These are phyloP conservation scores for Rubroboletus satanas DNA, from an alignment of 768 basidiomycete genomes.

Conservation along the genomic window DNA sequence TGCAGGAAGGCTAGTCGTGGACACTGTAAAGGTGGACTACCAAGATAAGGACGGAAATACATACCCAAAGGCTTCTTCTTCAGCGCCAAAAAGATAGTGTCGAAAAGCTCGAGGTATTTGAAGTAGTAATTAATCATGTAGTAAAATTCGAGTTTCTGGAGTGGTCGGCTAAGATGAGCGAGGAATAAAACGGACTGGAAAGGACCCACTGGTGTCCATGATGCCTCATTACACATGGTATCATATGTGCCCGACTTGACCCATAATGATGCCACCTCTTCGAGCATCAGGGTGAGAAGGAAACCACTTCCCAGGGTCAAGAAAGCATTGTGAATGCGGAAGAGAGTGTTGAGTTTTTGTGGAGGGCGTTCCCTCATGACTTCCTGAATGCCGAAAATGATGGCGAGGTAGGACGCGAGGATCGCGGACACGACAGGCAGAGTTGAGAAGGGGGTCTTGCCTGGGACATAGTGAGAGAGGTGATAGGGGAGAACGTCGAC, in stretches of 20 bases:
- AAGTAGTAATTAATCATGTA: constrained; percentile 99
- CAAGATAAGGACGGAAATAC: constrained; percentile 22
- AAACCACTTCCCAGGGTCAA: constrained; percentile 82
- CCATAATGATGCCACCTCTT: constrained; percentile 83
- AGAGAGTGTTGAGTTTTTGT: constrained; percentile 73
- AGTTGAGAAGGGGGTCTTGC: constrained; percentile 59
- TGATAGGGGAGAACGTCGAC: constrained; percentile 37
- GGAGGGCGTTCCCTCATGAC: constrained; percentile 78
- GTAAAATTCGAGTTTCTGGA: constrained; percentile 86
- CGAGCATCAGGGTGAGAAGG: constrained; percentile 82
- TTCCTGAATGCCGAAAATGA: constrained; percentile 81
- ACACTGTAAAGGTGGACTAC: constrained; percentile 5
- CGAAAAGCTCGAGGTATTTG: constrained; percentile 94
- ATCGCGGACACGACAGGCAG: constrained; percentile 61
- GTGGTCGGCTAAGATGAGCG: not conserved
- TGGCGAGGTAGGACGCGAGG: constrained; percentile 76
- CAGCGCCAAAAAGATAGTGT: constrained; percentile 94
- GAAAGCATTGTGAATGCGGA: constrained; percentile 88
- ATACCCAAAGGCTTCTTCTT: constrained; percentile 97
- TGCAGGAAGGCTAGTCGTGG: constrained; percentile 78
- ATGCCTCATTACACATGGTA: constrained; percentile 68
- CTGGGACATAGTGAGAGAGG: constrained; percentile 49
- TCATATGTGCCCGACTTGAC: constrained; percentile 68
- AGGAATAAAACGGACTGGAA: not conserved
- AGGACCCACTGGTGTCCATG: constrained; percentile 83